Base-by-base conservation (phyloP, 352 stramenopile species). In the Globisporangium canariense region DNA sequence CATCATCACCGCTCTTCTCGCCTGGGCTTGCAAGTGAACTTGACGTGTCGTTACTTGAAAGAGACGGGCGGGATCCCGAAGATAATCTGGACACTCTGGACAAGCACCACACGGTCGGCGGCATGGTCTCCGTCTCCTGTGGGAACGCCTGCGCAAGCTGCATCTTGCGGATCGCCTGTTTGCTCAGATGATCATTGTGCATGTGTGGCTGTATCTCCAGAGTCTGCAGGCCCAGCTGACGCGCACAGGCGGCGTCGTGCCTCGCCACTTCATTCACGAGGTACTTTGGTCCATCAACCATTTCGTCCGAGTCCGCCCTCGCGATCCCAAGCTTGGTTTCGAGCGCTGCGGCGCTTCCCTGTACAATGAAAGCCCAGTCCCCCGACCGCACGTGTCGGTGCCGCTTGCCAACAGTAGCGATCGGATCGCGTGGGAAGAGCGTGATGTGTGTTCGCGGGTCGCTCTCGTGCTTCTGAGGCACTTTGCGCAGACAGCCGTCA, bases 371-470 rank as follows among this genome's bases (percentile, higher is more conserved):
- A n/a, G 65, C 63, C 13, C 53, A 54, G 22, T 83, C 73, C 0
- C 65, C 69, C 0, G 52, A 59, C 0, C 28, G 60, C 8, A 86
- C 41, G 32, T 53, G 56, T n/a, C 66, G 66, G 7, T 71, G 67
- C n/a, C 70, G 68, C 30, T 62, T 69, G 5, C 55, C 58, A 4
- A 64, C 36, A 16, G 41, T 65, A 0, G 36, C 34, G 1, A 76
- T 53, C 4, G 75, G 66, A 43, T 80, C 65, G 11, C 66, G 69
- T 16, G 68, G 65, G 25, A 86, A 83, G 20, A 83, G 55, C 6
- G 67, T 80, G 18, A 86, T 38, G n/a, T 74, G 22, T 13, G 77
- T 80, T 0, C 73, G 64, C 1, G 73, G 65, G 40, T 86, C 75
- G 10, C 68, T 58, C 7, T 18, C 52, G 49, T 67, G 58, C 8